phyloP scores from a whole-genome alignment of 345 rosid species.

The Mercurialis annua region DNA sequence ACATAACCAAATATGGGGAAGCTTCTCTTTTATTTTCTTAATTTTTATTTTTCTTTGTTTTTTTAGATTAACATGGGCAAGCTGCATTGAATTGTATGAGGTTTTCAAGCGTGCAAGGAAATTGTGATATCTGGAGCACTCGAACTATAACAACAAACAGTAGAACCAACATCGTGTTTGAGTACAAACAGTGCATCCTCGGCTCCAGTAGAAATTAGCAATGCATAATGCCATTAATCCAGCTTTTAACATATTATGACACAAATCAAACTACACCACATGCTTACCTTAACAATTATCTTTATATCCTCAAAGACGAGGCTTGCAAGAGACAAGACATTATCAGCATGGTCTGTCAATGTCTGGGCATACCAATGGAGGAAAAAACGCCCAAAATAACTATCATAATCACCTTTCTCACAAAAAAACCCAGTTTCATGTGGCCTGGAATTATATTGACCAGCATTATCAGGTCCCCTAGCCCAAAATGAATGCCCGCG shows the following conservation, averaged over 20 bases:
- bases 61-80: no score
- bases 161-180: background rate
- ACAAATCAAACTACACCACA: conserved; percentile 3
- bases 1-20: no score
- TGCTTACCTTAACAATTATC: conserved; percentile 68
- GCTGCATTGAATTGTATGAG: no score
- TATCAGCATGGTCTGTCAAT: conserved; percentile 70
- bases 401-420: conserved; percentile 90
- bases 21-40: no score
- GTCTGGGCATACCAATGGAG: conserved; percentile 82
- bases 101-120: no score
- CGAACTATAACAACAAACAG: background rate
- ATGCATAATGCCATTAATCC: background rate
- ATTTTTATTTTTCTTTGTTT: no score
- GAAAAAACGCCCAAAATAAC: conserved; percentile 93
- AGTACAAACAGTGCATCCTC: background rate
- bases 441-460: conserved; percentile 86
- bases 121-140: no score
- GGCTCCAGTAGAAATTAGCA: background rate
- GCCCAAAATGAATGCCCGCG: conserved; percentile 86
- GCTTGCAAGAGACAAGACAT: conserved; percentile 71
- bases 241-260: background rate
- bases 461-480: conserved; percentile 85
- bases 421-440: conserved; percentile 89
- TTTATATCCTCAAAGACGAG: conserved; percentile 80